Evolutionary conservation across 495 filamentous ascomycete genomes (phyloP).

Genomic region (Apiosordaria backusii): DNA sequence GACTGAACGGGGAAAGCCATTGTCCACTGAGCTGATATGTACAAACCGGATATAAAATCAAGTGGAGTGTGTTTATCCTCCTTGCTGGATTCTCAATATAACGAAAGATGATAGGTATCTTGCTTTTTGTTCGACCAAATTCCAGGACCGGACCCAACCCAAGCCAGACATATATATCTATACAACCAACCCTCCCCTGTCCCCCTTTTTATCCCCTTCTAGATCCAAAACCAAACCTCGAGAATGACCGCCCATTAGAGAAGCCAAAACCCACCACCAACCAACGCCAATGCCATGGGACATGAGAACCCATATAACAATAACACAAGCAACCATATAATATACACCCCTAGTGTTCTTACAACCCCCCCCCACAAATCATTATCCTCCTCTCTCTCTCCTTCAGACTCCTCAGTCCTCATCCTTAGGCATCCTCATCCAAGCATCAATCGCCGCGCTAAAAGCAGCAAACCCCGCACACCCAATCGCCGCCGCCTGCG

Average conservation of each 20-base stretch:
- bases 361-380: neutral
- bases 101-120: neutral
- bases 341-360: neutral
- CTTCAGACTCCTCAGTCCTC: slow-evolving; percentile 34
- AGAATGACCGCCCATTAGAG: neutral
- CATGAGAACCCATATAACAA: neutral
- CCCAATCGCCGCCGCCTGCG: slow-evolving; percentile 82
- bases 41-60: neutral
- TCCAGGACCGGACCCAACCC: too few relatives aligned
- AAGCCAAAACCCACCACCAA: neutral
- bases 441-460: slow-evolving; percentile 89
- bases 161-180: neutral
- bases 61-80: neutral
- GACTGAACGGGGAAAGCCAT: too few relatives aligned
- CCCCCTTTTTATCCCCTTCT: neutral
- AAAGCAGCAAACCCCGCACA: slow-evolving; percentile 96
- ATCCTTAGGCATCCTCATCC: slow-evolving; percentile 66
- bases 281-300: neutral
- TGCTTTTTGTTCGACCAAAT: neutral
- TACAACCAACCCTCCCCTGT: neutral
- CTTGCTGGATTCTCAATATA: neutral
- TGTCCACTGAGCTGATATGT: neutral
- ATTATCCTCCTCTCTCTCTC: neutral
- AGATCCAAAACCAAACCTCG: neutral
- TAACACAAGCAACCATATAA: neutral